phyloP scores from a whole-genome alignment of 2,329 filamentous ascomycete species.

The Cytospora paraplurivora region DNA sequence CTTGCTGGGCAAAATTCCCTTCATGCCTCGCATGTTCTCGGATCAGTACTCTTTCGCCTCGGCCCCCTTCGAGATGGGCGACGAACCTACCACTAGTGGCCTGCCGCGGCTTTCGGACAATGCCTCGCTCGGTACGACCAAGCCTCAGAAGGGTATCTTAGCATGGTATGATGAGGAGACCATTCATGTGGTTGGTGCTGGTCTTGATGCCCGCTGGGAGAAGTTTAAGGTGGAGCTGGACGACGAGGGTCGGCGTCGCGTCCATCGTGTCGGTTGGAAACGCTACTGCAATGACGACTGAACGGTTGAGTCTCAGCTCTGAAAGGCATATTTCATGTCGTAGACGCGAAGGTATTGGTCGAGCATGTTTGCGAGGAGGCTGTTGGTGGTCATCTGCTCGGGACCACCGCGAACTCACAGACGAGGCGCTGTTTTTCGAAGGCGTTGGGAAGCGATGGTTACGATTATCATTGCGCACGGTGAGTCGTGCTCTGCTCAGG shows the following conservation, averaged over 20 bases:
- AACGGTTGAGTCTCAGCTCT: not conserved
- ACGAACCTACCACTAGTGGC: conserved; percentile 60
- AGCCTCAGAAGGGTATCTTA: conserved; percentile 78
- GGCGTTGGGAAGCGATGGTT: conserved; percentile 31
- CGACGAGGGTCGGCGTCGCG: conserved; percentile 66
- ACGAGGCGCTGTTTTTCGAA: conserved; percentile 12
- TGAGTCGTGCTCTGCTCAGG: conserved; percentile 20
- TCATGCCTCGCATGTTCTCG: conserved; percentile 84
- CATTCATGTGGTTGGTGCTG: conserved; percentile 76
- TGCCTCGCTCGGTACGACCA: conserved; percentile 51
- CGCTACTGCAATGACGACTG: conserved; percentile 57
- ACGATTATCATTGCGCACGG: conserved; percentile 1
- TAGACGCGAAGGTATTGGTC: not conserved
- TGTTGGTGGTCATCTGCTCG: not conserved
- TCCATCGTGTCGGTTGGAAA: conserved; percentile 79
- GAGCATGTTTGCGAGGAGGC: not conserved
- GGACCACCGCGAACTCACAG: not conserved
- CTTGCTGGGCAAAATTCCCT: conserved; percentile 77
- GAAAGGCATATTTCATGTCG: not conserved
- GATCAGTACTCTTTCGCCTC: conserved; percentile 87
- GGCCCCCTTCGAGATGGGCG: conserved; percentile 78
- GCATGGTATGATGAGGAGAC: conserved; percentile 80
- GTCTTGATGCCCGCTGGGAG: conserved; percentile 83
- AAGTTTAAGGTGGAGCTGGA: conserved; percentile 74
- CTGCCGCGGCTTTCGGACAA: conserved; percentile 45